Evolutionary conservation across 2,329 filamentous ascomycete genomes (phyloP), one percentile per base, ranked within the genome.

Genomic region (Hypoxylon rubiginosum): DNA sequence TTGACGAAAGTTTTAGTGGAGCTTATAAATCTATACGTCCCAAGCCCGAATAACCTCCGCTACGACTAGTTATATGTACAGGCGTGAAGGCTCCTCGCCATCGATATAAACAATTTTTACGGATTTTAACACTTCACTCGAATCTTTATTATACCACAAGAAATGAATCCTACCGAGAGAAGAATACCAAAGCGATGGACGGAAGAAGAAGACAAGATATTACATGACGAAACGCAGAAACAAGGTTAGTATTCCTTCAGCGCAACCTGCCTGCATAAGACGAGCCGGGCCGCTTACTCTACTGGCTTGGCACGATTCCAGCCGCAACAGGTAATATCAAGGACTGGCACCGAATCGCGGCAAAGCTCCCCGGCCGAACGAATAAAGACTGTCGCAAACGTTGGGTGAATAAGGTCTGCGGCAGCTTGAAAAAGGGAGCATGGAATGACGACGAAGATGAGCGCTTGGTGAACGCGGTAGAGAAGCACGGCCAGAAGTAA

Each of bases 401-500:
- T 24, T 69, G 67, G 67, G 58, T 67, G 8, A 69, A 69, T 36
- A 65, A 62, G 19, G 59, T 69, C 8, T 57, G 64, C 11, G 67
- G 67, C 1, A 60, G 67, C 26, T 46, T 67, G 11, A 67, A 58
- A 19, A 67, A 69, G 15, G 67, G 67, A 1, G 28, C 64, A 11
- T 69, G 67, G 67, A 55, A 50, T 10, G 58, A 67, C 6, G 32
- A 56, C 21, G 67, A 69, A 26, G 81, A 74, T 39, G 54, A 68
- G 32, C 57, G 57, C 1, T 45, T 74, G 13, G 53, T 65, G 1
- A 79, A 76, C 70, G 80, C 77, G 9, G 76, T 82, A 1, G 69
- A 77, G 17, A 73, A 73, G 39, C 73, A 77, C 58, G 80, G 80
- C 15, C 77, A 78, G 64, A 77, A 73, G 79, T 79, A 69, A 57